Evolutionary conservation across 2,329 filamentous ascomycete genomes (phyloP), one percentile per base, ranked within the genome.

Genomic region (Colletotrichum zoysiae): DNA sequence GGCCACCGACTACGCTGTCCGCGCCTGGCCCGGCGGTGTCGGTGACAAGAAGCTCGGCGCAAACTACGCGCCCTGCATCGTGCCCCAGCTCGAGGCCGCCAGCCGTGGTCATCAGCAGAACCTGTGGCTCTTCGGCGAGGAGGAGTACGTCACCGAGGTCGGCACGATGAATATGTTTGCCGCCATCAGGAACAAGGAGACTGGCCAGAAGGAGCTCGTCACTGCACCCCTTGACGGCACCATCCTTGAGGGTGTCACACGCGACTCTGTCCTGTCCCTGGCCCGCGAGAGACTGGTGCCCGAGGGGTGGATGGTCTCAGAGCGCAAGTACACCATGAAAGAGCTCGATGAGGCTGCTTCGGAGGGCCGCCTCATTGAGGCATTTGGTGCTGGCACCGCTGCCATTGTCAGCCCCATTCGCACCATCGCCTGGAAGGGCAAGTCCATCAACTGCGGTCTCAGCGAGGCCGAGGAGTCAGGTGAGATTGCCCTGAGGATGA

Each of bases 81-180:
- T 98, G n/a, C 96, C 96, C 23, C 96, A 99, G 84, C 89, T 96
- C 78, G 90, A 97, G 83, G 96, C 96, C 53, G 94, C 95, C 57
- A 93, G 91, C 82, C 90, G 95, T 68, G 96, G 96, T 30, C 97
- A 95, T 88, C 95, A 98, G 84, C 96, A 99, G 86, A 99, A 98
- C 84, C 88, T 99, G 65, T 99, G 96, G 96, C 86, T 99, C 42
- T 99, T 98, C 80, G 95, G 95, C 55, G 92, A 97, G 79, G 94
- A 98, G 82, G 94, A 98, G 82, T 97, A 92, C 79, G 92, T 98
- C 70, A 99, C 96, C 58, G 96, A 99, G 84, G 96, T 98, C 68
- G 96, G 96, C 78, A 98, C 96, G 70, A 99, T 99, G 96, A 99
- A 99, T 84, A 91, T 99, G 81, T 99, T 98, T 79, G 92, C 92